Base-by-base conservation (phyloP, 192 early-diverging fungal species). In the Phycomyces nitens region DNA sequence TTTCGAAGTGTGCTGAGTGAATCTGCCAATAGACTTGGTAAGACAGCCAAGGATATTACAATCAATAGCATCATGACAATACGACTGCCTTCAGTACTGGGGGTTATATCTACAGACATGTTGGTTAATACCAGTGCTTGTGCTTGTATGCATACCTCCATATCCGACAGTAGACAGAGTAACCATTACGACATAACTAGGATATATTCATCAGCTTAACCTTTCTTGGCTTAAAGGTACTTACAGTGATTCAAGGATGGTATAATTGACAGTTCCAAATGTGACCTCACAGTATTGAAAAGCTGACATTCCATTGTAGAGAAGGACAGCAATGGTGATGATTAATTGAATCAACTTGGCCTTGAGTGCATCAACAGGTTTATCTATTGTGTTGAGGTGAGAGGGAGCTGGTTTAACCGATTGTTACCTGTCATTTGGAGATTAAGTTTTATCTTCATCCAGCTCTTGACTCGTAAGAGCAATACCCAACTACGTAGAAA, bases 121-220 rank as follows among this genome's bases (percentile, higher is more conserved):
- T n/a, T n/a, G n/a, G n/a, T n/a, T n/a, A n/a, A n/a, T n/a, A n/a
- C n/a, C n/a, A n/a, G n/a, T n/a, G n/a, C n/a, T n/a, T n/a, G n/a
- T n/a, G n/a, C n/a, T n/a, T 14, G 10, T 11, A 22, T 27, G 49
- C 51, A 20, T 60, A 68, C 66, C 69, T 24, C 88, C 88, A 63
- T 88, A 90, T 18, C 88, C 88, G 9, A 90, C 88, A 3, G 88
- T 90, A 3, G 84, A 82, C n/a, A 86, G 70, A 2, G 85, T 87
- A 58, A 88, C 85, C 51, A 88, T 74, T 20, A 86, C 76, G 72
- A 89, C 84, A 55, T 86, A 84, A 15, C 69, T 73, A 41, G 7
- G 7, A 34, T 34, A 34, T 34, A 34, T 34, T 50, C 1, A 21
- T 14, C 10, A 26, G 12, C n/a, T 1, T 10, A 41, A n/a, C 20